phyloP scores from a whole-genome alignment of 768 basidiomycete genomes.

The Mrakia hoshinonis region DNA sequence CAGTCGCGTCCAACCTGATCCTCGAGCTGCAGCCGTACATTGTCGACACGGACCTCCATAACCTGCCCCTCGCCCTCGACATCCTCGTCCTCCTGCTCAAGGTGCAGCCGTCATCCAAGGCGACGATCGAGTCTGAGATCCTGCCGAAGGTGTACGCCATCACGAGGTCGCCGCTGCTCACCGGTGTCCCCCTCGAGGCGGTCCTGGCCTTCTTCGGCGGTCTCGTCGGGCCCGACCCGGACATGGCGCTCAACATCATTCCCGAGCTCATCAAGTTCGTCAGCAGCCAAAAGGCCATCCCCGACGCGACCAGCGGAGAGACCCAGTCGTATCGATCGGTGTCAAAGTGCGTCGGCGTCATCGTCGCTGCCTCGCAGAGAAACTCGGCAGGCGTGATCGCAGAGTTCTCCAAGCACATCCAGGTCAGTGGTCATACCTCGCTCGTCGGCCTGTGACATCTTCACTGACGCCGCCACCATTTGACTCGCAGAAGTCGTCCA shows the following conservation, averaged over 20 bases:
- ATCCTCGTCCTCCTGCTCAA: constrained; percentile 51
- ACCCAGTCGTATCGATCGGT: constrained; percentile 50
- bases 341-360: constrained; percentile 73
- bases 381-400: constrained; percentile 76
- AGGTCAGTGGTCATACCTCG: constrained; percentile 46
- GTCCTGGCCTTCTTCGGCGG: constrained; percentile 72
- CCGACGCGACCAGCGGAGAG: constrained; percentile 37
- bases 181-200: constrained; percentile 68
- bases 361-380: constrained; percentile 60
- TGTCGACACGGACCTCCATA: constrained; percentile 63
- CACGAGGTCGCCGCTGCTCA: constrained; percentile 67
- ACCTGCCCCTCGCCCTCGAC: constrained; percentile 49
- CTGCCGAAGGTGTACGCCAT: constrained; percentile 45
- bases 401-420: constrained; percentile 71
- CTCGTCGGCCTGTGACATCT: not conserved
- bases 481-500: constrained; percentile 21
- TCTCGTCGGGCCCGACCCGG: constrained; percentile 70
- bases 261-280: constrained; percentile 55
- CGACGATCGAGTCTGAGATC: constrained; percentile 34
- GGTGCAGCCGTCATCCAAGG: constrained; percentile 32
- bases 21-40: constrained; percentile 68
- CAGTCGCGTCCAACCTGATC: constrained; percentile 44
- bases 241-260: constrained; percentile 72
- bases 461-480: not conserved
- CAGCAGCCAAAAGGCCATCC: constrained; percentile 52